Percentiles rank a stretch among this genome's conserved stretches.
Evolutionary conservation across 1,284 basidiomycete genomes (phyloP).

Genomic region (Ustilago curta): DNA sequence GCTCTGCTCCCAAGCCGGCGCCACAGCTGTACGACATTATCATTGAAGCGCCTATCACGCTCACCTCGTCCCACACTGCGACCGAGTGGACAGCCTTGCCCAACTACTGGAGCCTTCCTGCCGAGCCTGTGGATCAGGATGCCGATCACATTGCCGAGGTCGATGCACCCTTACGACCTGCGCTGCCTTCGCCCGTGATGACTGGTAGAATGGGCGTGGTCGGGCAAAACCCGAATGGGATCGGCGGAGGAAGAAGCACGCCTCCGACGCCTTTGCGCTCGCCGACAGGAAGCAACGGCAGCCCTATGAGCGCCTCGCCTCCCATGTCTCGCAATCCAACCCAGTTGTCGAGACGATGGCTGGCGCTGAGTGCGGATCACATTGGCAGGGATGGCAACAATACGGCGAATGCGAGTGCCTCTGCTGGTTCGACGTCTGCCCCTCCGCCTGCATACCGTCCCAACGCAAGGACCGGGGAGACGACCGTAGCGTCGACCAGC

Average conservation of each 20-base stretch:
- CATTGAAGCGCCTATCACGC: slow-evolving; percentile 81
- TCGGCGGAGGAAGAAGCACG: slow-evolving; percentile 4
- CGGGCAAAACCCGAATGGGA: slow-evolving; percentile 6
- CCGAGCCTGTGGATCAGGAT: slow-evolving; percentile 23
- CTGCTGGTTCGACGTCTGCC: neutral
- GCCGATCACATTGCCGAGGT: slow-evolving; percentile 3
- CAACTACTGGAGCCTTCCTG: slow-evolving; percentile 58
- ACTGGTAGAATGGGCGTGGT: slow-evolving; percentile 27
- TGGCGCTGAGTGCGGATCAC: slow-evolving; percentile 47
- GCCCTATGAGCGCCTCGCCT: slow-evolving; percentile 13
- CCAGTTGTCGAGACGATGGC: slow-evolving; percentile 49
- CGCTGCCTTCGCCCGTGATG: slow-evolving; percentile 34
- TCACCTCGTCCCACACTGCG: slow-evolving; percentile 61
- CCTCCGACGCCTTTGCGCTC: slow-evolving; percentile 14
- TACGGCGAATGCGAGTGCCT: neutral
- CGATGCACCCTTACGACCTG: slow-evolving; percentile 27
- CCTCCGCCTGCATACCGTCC: slow-evolving; percentile 49
- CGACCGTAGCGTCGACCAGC: slow-evolving; percentile 29
- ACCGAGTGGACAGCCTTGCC: slow-evolving; percentile 64
- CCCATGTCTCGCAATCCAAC: slow-evolving; percentile 37
- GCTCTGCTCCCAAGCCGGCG: slow-evolving; percentile 11
- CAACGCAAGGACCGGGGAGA: slow-evolving; percentile 40
- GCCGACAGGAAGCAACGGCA: slow-evolving; percentile 5
- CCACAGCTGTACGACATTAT: slow-evolving; percentile 81
- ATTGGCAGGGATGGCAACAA: slow-evolving; percentile 18